Conservation (phyloP, 2,329 filamentous ascomycete genomes). For the Cercospora sp. region DNA sequence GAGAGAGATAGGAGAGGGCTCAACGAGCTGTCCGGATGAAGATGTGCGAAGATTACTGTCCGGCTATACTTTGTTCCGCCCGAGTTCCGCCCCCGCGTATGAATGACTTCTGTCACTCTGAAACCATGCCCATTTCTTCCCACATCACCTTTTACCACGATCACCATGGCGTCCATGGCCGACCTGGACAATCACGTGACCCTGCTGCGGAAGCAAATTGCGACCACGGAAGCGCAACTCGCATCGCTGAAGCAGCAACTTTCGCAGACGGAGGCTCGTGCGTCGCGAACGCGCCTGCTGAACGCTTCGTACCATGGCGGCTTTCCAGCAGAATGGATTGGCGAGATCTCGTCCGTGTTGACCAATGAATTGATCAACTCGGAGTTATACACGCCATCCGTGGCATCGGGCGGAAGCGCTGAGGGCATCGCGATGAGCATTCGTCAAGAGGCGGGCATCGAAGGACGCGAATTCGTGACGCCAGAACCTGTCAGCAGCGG, state of each 20-base stretch:
- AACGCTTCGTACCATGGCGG: slow-evolving; percentile 40
- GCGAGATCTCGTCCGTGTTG: slow-evolving; percentile 44
- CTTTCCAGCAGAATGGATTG: slow-evolving; percentile 45
- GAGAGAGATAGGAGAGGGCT: background rate
- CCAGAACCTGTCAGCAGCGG: slow-evolving; percentile 14
- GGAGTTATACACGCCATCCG: slow-evolving; percentile 13
- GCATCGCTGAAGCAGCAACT: slow-evolving; percentile 44
- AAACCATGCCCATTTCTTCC: background rate
- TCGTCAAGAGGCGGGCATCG: slow-evolving; percentile 26
- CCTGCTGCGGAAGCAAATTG: slow-evolving; percentile 46
- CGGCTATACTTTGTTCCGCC: background rate
- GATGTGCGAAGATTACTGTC: background rate
- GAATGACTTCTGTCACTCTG: background rate
- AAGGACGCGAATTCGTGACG: slow-evolving; percentile 23
- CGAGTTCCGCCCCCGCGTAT: background rate
- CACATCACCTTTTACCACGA: background rate
- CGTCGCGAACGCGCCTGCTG: slow-evolving; percentile 31
- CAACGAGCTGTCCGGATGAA: background rate
- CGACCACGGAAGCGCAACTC: slow-evolving; percentile 45
- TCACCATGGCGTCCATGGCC: slow-evolving; percentile 19
- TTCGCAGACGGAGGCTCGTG: slow-evolving; percentile 43
- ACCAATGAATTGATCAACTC: slow-evolving; percentile 23
- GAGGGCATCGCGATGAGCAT: slow-evolving; percentile 25
- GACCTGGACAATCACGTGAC: slow-evolving; percentile 35
- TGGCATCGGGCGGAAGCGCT: slow-evolving; percentile 18